Conservation (phyloP, 1,284 basidiomycete genomes). For the Pyrrhoderma noxium region DNA sequence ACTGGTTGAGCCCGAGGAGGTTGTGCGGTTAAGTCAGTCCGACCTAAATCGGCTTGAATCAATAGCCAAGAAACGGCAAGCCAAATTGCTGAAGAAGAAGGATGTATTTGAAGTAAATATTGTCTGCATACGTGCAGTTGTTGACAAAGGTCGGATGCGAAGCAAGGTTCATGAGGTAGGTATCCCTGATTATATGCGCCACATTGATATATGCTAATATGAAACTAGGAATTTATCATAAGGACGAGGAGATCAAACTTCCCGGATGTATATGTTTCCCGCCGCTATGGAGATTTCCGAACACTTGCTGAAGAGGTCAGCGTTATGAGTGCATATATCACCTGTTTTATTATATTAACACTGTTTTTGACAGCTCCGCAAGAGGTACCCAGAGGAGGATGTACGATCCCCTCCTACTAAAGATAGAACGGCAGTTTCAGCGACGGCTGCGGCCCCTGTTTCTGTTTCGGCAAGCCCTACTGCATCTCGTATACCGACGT, state of each 20-base stretch:
- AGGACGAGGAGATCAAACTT: slow-evolving; percentile 71
- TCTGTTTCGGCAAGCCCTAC: slow-evolving; percentile 24
- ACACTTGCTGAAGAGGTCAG: slow-evolving; percentile 77
- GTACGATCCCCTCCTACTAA: slow-evolving; percentile 81
- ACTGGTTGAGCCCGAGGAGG: slow-evolving; percentile 75
- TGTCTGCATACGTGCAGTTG: slow-evolving; percentile 73
- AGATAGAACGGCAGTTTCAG: slow-evolving; percentile 65
- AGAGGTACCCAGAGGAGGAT: slow-evolving; percentile 72
- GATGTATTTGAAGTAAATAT: slow-evolving; percentile 84
- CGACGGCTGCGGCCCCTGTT: slow-evolving; percentile 32
- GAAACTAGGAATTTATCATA: slow-evolving; percentile 83
- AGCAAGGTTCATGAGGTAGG: slow-evolving; percentile 78
- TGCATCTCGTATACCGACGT: slow-evolving; percentile 3
- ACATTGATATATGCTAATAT: not conserved
- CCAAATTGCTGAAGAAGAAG: slow-evolving; percentile 36
- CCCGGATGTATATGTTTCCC: slow-evolving; percentile 80
- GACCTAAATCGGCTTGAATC: slow-evolving; percentile 74
- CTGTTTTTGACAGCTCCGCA: slow-evolving; percentile 53
- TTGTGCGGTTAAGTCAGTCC: slow-evolving; percentile 77
- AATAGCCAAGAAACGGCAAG: slow-evolving; percentile 53
- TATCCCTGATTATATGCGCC: slow-evolving; percentile 12
- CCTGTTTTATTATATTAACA: slow-evolving; percentile 19
- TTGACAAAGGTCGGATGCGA: slow-evolving; percentile 77
- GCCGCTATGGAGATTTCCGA: slow-evolving; percentile 93
- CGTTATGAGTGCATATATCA: not conserved